Evolutionary conservation across 139 green algal genomes (phyloP).

Genomic region (Desmodesmus armatus): DNA sequence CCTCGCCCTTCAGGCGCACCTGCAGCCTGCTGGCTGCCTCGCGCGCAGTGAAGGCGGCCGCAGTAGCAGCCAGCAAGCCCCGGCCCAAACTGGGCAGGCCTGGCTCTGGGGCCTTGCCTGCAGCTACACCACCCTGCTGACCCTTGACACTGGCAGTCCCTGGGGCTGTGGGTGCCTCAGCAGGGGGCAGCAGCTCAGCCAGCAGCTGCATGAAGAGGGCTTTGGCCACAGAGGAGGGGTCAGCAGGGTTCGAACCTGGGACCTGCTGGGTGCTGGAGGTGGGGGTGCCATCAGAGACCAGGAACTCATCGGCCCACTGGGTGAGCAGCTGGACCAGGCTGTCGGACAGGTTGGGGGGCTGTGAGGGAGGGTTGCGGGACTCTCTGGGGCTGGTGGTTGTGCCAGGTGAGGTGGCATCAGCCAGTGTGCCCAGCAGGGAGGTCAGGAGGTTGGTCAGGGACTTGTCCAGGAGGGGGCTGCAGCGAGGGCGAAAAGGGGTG

Average conservation of each 20-base stretch:
- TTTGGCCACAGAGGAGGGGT: not conserved
- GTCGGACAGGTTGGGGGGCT: not conserved
- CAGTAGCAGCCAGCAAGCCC: not conserved
- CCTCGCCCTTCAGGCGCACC: not conserved
- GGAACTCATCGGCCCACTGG: conserved; percentile 4
- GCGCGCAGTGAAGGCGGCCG: not conserved
- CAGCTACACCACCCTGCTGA: too few species aligned
- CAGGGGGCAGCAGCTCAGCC: not conserved
- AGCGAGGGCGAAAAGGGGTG: too few species aligned
- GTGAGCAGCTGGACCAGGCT: not conserved
- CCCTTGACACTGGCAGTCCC: too few species aligned
- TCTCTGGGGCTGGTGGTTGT: not conserved
- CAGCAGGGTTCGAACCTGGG: not conserved
- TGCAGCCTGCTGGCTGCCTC: too few species aligned
- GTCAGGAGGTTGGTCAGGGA: not conserved
- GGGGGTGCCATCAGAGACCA: too few species aligned
- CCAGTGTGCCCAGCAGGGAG: too few species aligned
- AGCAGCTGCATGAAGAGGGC: conserved; percentile 21
- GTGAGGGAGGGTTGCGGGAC: not conserved
- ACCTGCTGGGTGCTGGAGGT: too few species aligned
- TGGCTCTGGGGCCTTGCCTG: too few species aligned
- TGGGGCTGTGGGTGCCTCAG: too few species aligned
- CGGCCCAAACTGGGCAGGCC: too few species aligned
- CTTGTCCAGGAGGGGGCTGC: too few species aligned
- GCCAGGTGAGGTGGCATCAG: not conserved